Percentiles rank a stretch among this genome's conserved stretches.
Evolutionary conservation across 495 filamentous ascomycete genomes (phyloP).

Genomic region (Tetracladium setigerum): DNA sequence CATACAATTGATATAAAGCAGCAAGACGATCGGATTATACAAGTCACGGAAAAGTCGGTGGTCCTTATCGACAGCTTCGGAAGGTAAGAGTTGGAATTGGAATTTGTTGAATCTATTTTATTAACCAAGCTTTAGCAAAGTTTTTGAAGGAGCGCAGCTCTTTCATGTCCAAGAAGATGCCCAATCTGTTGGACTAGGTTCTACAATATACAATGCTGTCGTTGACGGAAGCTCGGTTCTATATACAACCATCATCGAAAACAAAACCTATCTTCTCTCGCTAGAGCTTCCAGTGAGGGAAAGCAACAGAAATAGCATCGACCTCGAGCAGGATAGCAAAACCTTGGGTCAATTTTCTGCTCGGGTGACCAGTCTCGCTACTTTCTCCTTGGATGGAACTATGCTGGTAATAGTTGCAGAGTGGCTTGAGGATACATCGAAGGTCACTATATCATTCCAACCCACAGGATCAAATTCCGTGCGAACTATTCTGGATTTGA

Average conservation of each 20-base stretch:
- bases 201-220: slow-evolving; percentile 4
- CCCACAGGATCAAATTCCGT: background rate
- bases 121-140: no score
- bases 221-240: slow-evolving; percentile 4
- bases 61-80: background rate
- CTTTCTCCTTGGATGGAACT: background rate
- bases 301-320: background rate
- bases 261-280: slow-evolving; percentile 2
- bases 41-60: slow-evolving; percentile 21
- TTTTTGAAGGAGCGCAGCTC: slow-evolving; percentile 1
- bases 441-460: slow-evolving; percentile 4
- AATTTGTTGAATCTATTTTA: no score
- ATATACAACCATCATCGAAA: slow-evolving; percentile 6
- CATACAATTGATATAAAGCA: slow-evolving; percentile 16
- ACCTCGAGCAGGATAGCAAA: background rate
- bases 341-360: slow-evolving; percentile 6
- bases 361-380: slow-evolving; percentile 4
- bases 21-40: slow-evolving; percentile 4
- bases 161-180: background rate
- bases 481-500: background rate
- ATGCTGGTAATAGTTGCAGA: slow-evolving; percentile 12
- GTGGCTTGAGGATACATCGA: background rate
- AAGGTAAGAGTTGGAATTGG: slow-evolving; percentile 3
- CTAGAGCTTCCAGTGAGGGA: background rate
- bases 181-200: background rate